Evolutionary conservation across 257 asterid genomes (phyloP).

Genomic region (Solanum chaucha): DNA sequence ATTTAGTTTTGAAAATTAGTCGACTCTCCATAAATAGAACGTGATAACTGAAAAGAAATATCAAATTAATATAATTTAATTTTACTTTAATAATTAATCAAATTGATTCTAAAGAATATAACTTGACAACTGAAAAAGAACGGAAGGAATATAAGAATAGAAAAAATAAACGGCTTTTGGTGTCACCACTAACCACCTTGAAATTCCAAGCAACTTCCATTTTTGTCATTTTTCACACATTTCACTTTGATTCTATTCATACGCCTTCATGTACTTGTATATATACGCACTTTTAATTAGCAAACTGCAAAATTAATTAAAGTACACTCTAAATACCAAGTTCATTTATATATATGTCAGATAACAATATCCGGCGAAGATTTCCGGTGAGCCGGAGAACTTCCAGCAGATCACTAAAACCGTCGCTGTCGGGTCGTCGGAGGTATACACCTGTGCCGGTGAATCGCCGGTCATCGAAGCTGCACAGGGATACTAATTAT

Average conservation of each 20-base stretch:
- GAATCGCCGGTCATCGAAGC: conserved; percentile 2
- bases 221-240: not conserved
- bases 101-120: too few species aligned
- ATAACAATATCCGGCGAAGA: conserved; percentile 17
- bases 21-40: too few species aligned
- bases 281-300: not conserved
- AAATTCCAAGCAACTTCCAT: not conserved
- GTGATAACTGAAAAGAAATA: too few species aligned
- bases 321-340: not conserved
- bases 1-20: too few species aligned
- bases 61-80: too few species aligned
- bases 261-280: not conserved
- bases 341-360: conserved; percentile 21
- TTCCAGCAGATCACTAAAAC: conserved; percentile 9
- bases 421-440: not conserved
- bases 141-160: not conserved
- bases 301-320: not conserved
- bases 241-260: not conserved
- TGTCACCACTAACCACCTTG: not conserved
- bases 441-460: not conserved
- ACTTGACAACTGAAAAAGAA: too few species aligned
- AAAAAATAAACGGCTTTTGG: not conserved
- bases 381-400: conserved; percentile 32
- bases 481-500: not conserved
- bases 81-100: too few species aligned